These are phyloP conservation scores for Talaromyces sp. DNA, from an alignment of 2,329 filamentous ascomycete genomes.

Conservation along the genomic window DNA sequence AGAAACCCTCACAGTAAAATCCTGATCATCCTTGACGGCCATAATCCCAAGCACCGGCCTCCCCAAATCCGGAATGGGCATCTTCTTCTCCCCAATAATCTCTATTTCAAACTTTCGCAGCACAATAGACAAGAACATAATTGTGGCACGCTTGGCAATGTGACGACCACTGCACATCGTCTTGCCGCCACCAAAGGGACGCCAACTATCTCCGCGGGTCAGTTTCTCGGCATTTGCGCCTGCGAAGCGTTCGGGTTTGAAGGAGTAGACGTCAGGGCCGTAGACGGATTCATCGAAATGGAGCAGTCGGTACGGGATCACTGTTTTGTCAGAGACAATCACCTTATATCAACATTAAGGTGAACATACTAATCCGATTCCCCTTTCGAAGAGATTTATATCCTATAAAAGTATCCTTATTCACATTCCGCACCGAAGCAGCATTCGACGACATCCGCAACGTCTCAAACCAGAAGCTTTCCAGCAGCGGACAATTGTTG, in stretches of 20 bases:
- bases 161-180: slow-evolving; percentile 7
- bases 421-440: slow-evolving; percentile 1
- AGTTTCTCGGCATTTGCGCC: not conserved
- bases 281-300: slow-evolving; percentile 3
- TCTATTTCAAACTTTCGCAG: not conserved
- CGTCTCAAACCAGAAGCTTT: slow-evolving; percentile 5
- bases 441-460: slow-evolving; percentile 1
- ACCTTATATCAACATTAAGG: not conserved
- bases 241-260: not conserved
- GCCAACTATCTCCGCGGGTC: not conserved
- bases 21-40: slow-evolving; percentile 5
- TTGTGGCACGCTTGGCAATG: not conserved
- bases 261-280: not conserved
- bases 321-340: too few relatives aligned
- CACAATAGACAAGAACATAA: slow-evolving; percentile 1
- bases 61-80: not conserved
- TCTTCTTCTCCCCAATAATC: not conserved
- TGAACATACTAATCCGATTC: slow-evolving; percentile 4
- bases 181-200: not conserved
- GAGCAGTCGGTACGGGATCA: slow-evolving; percentile 3
- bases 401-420: not conserved
- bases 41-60: not conserved
- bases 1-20: not conserved
- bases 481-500: not conserved
- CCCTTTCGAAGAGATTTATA: not conserved